Evolutionary conservation across 768 basidiomycete species (phyloP), one percentile per base, ranked within the genome.

Genomic region (Kwoniella europaea): DNA sequence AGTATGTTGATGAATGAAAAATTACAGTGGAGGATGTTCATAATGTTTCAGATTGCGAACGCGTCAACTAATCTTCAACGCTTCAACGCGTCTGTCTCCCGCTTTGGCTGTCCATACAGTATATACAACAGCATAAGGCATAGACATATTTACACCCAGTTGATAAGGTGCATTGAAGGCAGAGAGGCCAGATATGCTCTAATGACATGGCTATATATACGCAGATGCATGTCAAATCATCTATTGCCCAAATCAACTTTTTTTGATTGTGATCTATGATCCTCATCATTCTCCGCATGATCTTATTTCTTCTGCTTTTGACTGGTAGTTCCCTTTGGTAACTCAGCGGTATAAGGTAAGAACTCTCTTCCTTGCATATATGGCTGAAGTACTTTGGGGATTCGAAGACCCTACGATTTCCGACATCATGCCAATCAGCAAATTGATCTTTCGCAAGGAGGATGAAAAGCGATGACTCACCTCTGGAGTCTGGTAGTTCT

Each of bases 401-500:
- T 90, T 63, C 89, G 87, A 68, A 99, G 86, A 29, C 96, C 96
- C 94, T 97, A 80, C n/a, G 13, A 67, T 57, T 15, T 20, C 41
- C 43, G n/a, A 64, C 12, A 12, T 59, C 35, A 50, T 6, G 20
- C 24, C 2, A 46, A 57, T 10, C 57, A 58, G 43, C 44, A 66
- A 67, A 71, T 29, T 63, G 16, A 42, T 50, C 29, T 1, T 10
- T 22, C 44, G 13, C 35, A 71, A 18, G 15, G 44, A 44, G 60
- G 43, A 44, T 54, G 56, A 29, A n/a, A n/a, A 53, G 18, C 29
- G 50, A 41, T 10, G 16, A 86, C 90, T 67, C 78, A 96, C 95
- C 61, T 97, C 94, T 0, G 91, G 87, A 0, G 94, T 98, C 85
- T 99, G 97, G 82, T 96, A 94, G 84, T 98, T 98, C 86, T 99